Evolutionary conservation across 2,329 filamentous ascomycete genomes (phyloP).

Genomic region (Trichophyton equinum): DNA sequence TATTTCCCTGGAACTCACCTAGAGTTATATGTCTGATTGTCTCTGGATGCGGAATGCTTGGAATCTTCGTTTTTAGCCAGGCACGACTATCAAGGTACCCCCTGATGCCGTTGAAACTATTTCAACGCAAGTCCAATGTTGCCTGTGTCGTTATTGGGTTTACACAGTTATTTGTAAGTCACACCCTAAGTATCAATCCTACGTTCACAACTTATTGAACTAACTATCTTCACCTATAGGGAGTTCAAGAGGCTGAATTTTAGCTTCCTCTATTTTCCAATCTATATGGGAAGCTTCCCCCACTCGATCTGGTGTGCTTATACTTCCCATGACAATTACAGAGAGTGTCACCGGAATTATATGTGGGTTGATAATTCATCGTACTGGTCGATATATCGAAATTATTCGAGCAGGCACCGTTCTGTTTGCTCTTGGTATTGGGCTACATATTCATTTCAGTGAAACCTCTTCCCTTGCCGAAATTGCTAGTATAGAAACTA

Average conservation of each 20-base stretch:
- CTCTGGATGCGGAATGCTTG: slow-evolving; percentile 53
- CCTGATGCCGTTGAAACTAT: slow-evolving; percentile 61
- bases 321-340: slow-evolving; percentile 56
- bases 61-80: slow-evolving; percentile 59
- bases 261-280: slow-evolving; percentile 80
- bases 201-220: not conserved
- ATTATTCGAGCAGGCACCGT: slow-evolving; percentile 34
- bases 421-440: slow-evolving; percentile 35
- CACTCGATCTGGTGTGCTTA: slow-evolving; percentile 59
- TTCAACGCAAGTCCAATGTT: slow-evolving; percentile 52
- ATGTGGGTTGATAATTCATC: slow-evolving; percentile 59
- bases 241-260: slow-evolving; percentile 56
- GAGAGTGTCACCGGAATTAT: slow-evolving; percentile 48
- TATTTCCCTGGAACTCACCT: slow-evolving; percentile 60
- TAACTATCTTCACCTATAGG: slow-evolving; percentile 28
- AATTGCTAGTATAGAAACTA: slow-evolving; percentile 38
- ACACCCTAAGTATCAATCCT: slow-evolving; percentile 41
- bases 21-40: slow-evolving; percentile 65
- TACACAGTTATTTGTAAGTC: slow-evolving; percentile 56
- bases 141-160: slow-evolving; percentile 55
- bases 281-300: slow-evolving; percentile 55
- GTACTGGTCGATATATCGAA: slow-evolving; percentile 52
- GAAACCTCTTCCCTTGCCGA: slow-evolving; percentile 25
- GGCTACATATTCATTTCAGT: slow-evolving; percentile 35
- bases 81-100: slow-evolving; percentile 59